A percentile compares a stretch with the other conserved stretches of the same genome.
These are phyloP conservation scores for Raphanus raphanistrum DNA, from an alignment of 345 rosid genomes.

Conservation along the genomic window DNA sequence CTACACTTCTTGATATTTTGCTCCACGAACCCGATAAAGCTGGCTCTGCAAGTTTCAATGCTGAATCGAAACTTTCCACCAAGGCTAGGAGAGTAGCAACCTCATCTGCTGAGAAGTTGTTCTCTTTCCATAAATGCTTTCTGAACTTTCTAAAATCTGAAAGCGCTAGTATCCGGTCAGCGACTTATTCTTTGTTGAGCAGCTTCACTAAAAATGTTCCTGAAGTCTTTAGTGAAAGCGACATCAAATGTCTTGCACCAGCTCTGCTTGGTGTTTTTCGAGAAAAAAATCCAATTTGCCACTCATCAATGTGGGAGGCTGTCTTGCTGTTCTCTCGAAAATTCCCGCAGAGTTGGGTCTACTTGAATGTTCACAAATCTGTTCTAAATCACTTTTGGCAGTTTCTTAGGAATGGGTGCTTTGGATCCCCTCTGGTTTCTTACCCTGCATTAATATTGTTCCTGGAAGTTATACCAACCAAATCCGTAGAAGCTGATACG, in stretches of 20 bases:
- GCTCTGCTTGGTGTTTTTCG: constrained; percentile 80
- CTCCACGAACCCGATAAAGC: constrained; percentile 53
- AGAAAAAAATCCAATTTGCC: constrained; percentile 85
- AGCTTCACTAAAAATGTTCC: constrained; percentile 73
- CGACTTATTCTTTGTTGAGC: constrained; percentile 68
- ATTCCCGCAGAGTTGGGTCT: constrained; percentile 79
- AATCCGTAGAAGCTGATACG: constrained; percentile 57
- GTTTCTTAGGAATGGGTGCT: constrained; percentile 85
- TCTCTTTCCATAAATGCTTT: constrained; percentile 70
- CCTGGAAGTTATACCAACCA: constrained; percentile 64
- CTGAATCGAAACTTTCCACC: constrained; percentile 63
- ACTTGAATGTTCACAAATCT: constrained; percentile 64
- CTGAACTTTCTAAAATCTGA: constrained; percentile 70
- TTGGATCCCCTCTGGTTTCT: constrained; percentile 83
- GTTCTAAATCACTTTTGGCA: constrained; percentile 65
- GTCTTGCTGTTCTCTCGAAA: constrained; percentile 68
- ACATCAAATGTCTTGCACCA: constrained; percentile 61
- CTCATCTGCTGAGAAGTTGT: constrained; percentile 75
- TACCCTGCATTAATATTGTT: constrained; percentile 85
- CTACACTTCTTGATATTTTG: constrained; percentile 79
- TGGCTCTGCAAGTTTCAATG: constrained; percentile 55
- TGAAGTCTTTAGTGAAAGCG: constrained; percentile 63
- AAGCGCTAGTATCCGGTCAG: constrained; percentile 73
- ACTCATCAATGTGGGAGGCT: constrained; percentile 92
- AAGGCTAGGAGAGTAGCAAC: constrained; percentile 76